Base-by-base conservation (phyloP, 208 protist species). In the Leishmania arabica region DNA sequence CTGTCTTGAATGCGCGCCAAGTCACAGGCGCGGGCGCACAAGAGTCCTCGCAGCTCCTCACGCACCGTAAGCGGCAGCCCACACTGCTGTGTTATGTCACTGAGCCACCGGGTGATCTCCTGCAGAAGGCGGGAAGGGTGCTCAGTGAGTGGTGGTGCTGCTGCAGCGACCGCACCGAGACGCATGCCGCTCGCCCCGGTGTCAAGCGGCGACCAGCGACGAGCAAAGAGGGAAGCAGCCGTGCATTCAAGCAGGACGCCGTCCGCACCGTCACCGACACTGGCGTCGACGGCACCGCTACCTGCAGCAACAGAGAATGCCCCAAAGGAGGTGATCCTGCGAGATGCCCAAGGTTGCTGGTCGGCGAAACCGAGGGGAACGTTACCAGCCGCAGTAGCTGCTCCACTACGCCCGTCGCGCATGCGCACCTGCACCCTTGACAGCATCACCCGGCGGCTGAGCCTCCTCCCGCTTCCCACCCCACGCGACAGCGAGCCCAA, bases 351-450 rank as follows among this genome's bases (percentile, higher is more conserved):
- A 31, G 27, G 53, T 15, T 8, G 21, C 42, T 72, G 68, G 5
- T 72, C 42, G 42, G 5, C 31, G 42, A 51, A 72, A 31, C 68
- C 49, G 3, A 17, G 17, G 47, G n/a, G 0, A 47, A 1, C 13
- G 19, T 17, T 3, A 34, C 7, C 64, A 9, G 40, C 66, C 17
- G 27, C 64, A 3, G 40, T n/a, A 45, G 66, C 76, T 7, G 45
- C 76, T 37, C 24, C 76, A 9, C 45, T 42, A 53, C 37, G 21
- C 56, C 54, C 42, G 51, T 34, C 15, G 4, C 76, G 54, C n/a
- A 54, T n/a, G 31, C 81, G 56, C 6, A 81, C 77, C 62, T 81
- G 81, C 53, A 85, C 60, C 47, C 15, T n/a, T 49, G 81, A 78
- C n/a, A 85, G 27, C 60, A 40, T 7, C 8, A 51, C 70, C 1